These are phyloP conservation scores for Notholithocarpus densiflorus DNA, from an alignment of 306 rosid species.

Conservation along the genomic window DNA sequence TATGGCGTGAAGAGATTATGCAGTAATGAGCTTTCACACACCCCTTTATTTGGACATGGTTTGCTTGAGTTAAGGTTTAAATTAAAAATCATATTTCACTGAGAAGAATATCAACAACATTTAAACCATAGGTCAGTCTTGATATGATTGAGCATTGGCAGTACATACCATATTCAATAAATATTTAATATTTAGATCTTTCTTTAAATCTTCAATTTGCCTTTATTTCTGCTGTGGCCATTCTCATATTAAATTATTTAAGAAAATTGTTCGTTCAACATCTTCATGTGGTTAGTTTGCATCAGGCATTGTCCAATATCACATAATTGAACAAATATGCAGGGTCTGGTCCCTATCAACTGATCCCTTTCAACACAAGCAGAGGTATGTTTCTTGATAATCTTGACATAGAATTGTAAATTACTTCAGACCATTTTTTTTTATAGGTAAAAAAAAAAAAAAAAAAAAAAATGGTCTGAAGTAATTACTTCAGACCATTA, in stretches of 20 bases:
- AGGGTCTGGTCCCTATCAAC: background rate
- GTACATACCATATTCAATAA: background rate
- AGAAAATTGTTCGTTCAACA: background rate
- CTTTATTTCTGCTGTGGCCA: background rate
- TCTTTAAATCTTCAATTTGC: background rate
- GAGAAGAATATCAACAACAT: background rate
- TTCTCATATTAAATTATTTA: too few species aligned
- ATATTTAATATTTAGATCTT: background rate
- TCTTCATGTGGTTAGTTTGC: constrained; percentile 9
- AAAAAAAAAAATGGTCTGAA: too few species aligned
- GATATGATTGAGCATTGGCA: background rate
- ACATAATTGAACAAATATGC: background rate
- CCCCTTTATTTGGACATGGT: background rate
- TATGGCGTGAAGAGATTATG: background rate
- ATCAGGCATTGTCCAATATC: background rate
- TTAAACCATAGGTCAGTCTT: background rate
- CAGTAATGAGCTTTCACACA: constrained; percentile 8
- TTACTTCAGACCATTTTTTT: background rate
- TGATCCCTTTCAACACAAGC: background rate
- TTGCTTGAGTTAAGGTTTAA: background rate
- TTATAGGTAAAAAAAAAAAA: too few species aligned
- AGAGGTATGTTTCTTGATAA: too few species aligned
- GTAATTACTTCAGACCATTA: background rate
- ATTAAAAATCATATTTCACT: background rate
- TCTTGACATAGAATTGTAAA: background rate